These are phyloP conservation scores for Candida sp. DNA, from an alignment of 1,139 yeast genomes.

Conservation along the genomic window DNA sequence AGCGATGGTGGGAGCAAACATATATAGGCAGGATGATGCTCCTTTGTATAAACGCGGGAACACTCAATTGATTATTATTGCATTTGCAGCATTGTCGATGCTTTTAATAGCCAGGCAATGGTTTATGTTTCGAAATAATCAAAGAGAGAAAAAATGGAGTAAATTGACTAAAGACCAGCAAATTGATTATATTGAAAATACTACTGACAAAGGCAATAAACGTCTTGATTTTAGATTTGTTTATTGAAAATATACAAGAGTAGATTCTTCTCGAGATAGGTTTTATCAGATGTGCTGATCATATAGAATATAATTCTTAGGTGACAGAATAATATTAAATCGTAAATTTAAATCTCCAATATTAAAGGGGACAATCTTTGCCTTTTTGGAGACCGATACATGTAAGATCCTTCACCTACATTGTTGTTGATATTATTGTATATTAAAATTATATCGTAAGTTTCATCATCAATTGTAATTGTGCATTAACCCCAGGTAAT, in stretches of 20 bases:
- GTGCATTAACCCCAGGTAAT: not conserved
- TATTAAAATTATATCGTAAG: not conserved
- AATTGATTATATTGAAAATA: conserved; percentile 32
- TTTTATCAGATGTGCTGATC: no score
- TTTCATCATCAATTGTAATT: not conserved
- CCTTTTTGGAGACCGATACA: no score
- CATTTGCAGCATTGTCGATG: conserved; percentile 10
- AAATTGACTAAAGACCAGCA: conserved; percentile 40
- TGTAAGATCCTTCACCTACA: no score
- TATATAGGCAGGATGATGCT: conserved; percentile 50
- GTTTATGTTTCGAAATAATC: conserved; percentile 41
- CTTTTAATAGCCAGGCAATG: conserved; percentile 23
- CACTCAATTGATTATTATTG: conserved; percentile 28
- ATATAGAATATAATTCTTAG: no score
- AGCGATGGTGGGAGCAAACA: conserved; percentile 43
- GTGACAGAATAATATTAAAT: no score
- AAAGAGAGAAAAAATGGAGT: conserved; percentile 42
- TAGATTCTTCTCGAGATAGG: no score
- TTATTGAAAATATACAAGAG: no score
- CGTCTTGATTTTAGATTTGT: conserved; percentile 45
- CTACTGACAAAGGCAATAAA: conserved; percentile 48
- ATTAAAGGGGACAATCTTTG: no score
- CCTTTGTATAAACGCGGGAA: conserved; percentile 57
- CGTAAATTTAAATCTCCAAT: no score
- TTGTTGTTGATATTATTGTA: not conserved